Conservation (phyloP, 1,284 basidiomycete genomes). For the Waitea zeae region DNA sequence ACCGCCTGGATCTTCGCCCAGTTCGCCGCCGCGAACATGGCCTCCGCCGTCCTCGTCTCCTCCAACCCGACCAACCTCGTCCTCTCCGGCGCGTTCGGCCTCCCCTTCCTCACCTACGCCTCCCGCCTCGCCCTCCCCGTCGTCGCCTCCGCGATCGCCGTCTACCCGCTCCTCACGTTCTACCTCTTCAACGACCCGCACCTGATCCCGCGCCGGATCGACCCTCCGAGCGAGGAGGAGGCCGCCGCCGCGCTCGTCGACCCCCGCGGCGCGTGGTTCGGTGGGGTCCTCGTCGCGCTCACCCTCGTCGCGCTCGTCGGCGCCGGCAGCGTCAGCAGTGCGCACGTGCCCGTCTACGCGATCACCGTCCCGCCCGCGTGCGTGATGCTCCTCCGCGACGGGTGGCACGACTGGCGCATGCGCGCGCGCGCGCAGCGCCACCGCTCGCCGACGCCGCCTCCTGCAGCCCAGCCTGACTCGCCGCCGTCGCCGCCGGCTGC, state of each 20-base stretch:
- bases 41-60: slow-evolving; percentile 35
- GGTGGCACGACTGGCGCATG: slow-evolving; percentile 15
- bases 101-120: slow-evolving; percentile 24
- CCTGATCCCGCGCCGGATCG: slow-evolving; percentile 30
- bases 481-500: too few relatives aligned
- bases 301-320: slow-evolving; percentile 41
- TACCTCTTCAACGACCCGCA: slow-evolving; percentile 28
- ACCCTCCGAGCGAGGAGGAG: too few relatives aligned
- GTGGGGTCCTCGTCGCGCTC: slow-evolving; percentile 21
- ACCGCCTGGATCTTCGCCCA: slow-evolving; percentile 53
- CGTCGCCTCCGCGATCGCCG: slow-evolving; percentile 36
- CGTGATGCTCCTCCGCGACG: slow-evolving; percentile 16
- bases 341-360: slow-evolving; percentile 48
- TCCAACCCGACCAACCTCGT: slow-evolving; percentile 53
- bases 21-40: slow-evolving; percentile 68
- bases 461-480: too few relatives aligned
- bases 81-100: slow-evolving; percentile 42
- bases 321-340: slow-evolving; percentile 23
- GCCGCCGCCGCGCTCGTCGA: slow-evolving; percentile 16
- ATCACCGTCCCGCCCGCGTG: slow-evolving; percentile 81
- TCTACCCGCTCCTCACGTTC: slow-evolving; percentile 32
- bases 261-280: slow-evolving; percentile 20
- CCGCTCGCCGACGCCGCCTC: too few relatives aligned
- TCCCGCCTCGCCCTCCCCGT: slow-evolving; percentile 60
- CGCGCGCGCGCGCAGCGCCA: too few relatives aligned